phyloP scores from a whole-genome alignment of 2,329 filamentous ascomycete genomes.

The Plenodomus lindquistii region DNA sequence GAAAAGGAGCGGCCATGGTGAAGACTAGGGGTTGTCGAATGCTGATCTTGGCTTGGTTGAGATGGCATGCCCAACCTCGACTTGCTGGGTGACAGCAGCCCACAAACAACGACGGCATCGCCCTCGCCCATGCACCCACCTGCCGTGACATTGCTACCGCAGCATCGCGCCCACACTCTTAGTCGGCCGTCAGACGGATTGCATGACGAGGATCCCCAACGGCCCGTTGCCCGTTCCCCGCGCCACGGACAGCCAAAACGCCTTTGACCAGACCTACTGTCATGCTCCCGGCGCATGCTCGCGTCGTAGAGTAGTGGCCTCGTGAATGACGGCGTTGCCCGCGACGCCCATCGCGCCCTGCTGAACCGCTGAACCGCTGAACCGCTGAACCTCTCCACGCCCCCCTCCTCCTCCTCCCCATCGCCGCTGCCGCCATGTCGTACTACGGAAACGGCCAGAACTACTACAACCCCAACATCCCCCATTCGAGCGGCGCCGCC shows the following conservation, averaged over 20 bases:
- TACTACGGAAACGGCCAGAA: slow-evolving; percentile 61
- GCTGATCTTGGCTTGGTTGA: neutral
- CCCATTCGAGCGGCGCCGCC: slow-evolving; percentile 47
- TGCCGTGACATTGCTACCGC: neutral
- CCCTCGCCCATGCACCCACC: neutral
- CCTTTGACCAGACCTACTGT: slow-evolving; percentile 24
- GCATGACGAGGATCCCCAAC: slow-evolving; percentile 2
- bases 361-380: too few species aligned
- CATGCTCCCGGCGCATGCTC: slow-evolving; percentile 37
- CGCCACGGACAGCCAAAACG: slow-evolving; percentile 16
- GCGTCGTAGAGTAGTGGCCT: slow-evolving; percentile 37
- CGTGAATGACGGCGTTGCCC: slow-evolving; percentile 40
- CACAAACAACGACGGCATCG: neutral
- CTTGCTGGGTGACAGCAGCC: neutral
- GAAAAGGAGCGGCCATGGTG: neutral
- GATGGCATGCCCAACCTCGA: neutral
- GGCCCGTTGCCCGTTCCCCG: slow-evolving; percentile 19
- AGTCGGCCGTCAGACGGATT: neutral
- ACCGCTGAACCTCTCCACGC: slow-evolving; percentile 13
- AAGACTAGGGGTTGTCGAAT: neutral
- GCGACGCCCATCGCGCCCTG: slow-evolving; percentile 20
- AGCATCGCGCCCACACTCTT: too few species aligned
- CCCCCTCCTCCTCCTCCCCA: too few species aligned
- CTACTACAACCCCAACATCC: slow-evolving; percentile 51
- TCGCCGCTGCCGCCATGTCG: slow-evolving; percentile 58